Percentiles rank a stretch among this genome's conserved stretches.
phyloP scores from a whole-genome alignment of 345 rosid genomes.

The Lumnitzera racemosa region DNA sequence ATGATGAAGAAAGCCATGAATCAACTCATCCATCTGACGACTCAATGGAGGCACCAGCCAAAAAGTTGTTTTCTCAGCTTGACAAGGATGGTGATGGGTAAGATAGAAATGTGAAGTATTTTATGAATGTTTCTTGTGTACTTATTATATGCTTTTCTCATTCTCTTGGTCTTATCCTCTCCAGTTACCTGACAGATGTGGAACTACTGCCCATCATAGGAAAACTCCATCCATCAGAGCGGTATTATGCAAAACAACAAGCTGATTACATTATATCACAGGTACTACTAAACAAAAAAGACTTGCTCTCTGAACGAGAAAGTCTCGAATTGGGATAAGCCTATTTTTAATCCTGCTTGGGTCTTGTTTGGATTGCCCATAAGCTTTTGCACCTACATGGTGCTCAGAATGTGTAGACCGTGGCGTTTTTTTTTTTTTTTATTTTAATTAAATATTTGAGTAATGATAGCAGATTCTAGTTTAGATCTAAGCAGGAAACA shows the following conservation, averaged over 20 bases:
- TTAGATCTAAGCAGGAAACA: no score
- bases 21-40: constrained; percentile 53
- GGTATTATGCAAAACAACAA: constrained; percentile 89
- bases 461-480: no score
- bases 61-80: constrained; percentile 60
- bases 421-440: no score
- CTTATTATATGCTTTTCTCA: not conserved
- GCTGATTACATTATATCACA: constrained; percentile 84
- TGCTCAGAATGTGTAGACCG: no score
- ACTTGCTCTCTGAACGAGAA: not conserved
- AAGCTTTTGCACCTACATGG: no score
- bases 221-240: constrained; percentile 93
- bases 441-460: no score
- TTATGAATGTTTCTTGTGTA: not conserved
- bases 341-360: no score
- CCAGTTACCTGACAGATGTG: constrained; percentile 61
- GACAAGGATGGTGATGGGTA: constrained; percentile 94
- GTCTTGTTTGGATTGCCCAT: no score
- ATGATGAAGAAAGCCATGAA: constrained; percentile 71
- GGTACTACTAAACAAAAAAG: constrained; percentile 31
- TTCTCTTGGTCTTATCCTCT: constrained; percentile 9
- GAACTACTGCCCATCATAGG: constrained; percentile 72
- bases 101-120: constrained; percentile 4
- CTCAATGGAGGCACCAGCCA: constrained; percentile 70
- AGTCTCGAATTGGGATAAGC: not conserved